Evolutionary conservation across 345 rosid genomes (phyloP).

Genomic region (Eucalyptus melliodora): DNA sequence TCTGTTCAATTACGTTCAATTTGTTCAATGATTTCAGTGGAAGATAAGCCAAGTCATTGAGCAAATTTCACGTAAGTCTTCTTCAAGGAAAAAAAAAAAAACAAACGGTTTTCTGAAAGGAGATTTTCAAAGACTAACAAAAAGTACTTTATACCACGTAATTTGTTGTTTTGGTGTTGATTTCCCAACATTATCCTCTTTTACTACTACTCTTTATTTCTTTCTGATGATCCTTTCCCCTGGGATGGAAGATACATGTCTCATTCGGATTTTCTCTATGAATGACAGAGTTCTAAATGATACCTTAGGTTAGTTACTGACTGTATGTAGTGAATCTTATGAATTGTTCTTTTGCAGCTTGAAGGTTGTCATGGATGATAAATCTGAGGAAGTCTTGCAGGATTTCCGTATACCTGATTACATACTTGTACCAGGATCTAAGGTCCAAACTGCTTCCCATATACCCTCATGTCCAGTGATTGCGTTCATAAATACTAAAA

Average conservation of each 20-base stretch:
- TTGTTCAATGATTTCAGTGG: not conserved
- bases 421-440: not conserved
- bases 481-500: conserved; percentile 55
- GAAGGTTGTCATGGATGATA: not conserved
- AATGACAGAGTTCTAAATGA: not conserved
- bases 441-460: not conserved
- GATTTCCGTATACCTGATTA: conserved; percentile 2
- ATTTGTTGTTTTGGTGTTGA: not conserved
- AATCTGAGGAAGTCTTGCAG: not conserved
- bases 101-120: not conserved
- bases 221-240: not conserved
- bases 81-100: not conserved
- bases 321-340: not conserved
- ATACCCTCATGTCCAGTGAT: conserved; percentile 37
- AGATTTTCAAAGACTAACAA: not conserved
- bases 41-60: not conserved
- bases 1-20: not conserved
- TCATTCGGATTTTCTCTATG: not conserved
- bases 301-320: not conserved
- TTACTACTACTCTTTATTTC: not conserved
- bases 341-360: not conserved
- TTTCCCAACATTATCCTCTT: not conserved
- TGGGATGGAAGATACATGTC: not conserved
- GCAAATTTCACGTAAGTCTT: not conserved
- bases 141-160: not conserved